phyloP scores from a whole-genome alignment of 306 rosid genomes.

The Comarum palustre region DNA sequence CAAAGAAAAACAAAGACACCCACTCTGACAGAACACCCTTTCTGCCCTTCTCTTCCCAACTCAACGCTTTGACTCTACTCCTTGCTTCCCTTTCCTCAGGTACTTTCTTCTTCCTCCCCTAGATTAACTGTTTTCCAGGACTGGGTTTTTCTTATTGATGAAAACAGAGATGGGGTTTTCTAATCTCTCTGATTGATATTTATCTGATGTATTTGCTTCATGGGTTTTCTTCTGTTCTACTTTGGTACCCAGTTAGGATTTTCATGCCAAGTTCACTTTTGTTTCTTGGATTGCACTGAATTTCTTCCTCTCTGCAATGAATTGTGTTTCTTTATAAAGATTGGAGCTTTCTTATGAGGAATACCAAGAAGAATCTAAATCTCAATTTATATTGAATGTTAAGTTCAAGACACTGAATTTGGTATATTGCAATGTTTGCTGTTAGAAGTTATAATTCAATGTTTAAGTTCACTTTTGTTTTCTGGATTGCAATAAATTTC shows the following conservation, averaged over 20 bases:
- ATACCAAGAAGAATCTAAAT: background rate
- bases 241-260: background rate
- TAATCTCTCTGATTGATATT: background rate
- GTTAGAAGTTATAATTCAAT: background rate
- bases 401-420: background rate
- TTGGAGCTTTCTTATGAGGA: background rate
- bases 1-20: background rate
- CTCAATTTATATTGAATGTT: background rate
- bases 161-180: constrained; percentile 2
- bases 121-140: constrained; percentile 15
- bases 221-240: constrained; percentile 18
- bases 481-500: constrained; percentile 7
- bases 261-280: background rate
- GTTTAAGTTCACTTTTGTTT: background rate
- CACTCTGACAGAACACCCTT: background rate
- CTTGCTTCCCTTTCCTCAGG: constrained; percentile 11
- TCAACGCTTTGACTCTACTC: constrained; percentile 1
- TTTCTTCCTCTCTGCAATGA: background rate
- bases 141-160: constrained; percentile 31
- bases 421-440: background rate
- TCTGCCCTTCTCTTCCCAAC: constrained; percentile 1
- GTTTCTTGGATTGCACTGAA: background rate
- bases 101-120: constrained; percentile 9
- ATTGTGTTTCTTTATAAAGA: background rate
- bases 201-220: constrained; percentile 1